Evolutionary conservation across 176 grass and related monocot species (phyloP).

Genomic region (Carex kokanica): DNA sequence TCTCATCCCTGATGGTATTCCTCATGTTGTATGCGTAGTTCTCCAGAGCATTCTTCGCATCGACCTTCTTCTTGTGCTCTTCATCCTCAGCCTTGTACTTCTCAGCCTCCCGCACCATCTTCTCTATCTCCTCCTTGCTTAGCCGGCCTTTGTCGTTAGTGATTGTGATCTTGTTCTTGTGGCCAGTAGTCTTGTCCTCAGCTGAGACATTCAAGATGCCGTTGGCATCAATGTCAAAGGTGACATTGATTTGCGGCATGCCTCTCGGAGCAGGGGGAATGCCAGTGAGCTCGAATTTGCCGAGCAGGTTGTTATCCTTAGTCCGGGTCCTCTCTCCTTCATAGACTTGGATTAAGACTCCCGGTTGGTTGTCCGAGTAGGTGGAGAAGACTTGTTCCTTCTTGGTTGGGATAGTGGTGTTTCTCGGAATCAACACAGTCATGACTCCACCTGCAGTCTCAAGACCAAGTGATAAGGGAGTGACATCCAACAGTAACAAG

Average conservation of each 20-base stretch:
- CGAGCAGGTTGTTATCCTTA: conserved; percentile 68
- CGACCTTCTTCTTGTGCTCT: conserved; percentile 55
- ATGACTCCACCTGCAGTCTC: conserved; percentile 66
- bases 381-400: conserved; percentile 76
- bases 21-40: conserved; percentile 86
- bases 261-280: conserved; percentile 61
- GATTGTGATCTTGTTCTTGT: conserved; percentile 86
- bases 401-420: conserved; percentile 80
- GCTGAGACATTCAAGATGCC: conserved; percentile 73
- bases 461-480: conserved; percentile 65
- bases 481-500: conserved; percentile 66
- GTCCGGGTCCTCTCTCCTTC: conserved; percentile 72
- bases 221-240: conserved; percentile 80
- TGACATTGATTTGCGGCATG: conserved; percentile 67
- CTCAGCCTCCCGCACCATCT: conserved; percentile 64
- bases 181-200: conserved; percentile 69
- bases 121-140: conserved; percentile 85
- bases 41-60: conserved; percentile 65
- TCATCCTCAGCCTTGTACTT: conserved; percentile 78
- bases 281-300: conserved; percentile 72
- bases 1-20: conserved; percentile 57
- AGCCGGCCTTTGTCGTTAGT: conserved; percentile 79
- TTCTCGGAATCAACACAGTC: conserved; percentile 62
- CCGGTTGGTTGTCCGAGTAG: conserved; percentile 65
- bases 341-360: conserved; percentile 74